phyloP scores from a whole-genome alignment of 768 basidiomycete genomes.

The Leccinum variicolor region DNA sequence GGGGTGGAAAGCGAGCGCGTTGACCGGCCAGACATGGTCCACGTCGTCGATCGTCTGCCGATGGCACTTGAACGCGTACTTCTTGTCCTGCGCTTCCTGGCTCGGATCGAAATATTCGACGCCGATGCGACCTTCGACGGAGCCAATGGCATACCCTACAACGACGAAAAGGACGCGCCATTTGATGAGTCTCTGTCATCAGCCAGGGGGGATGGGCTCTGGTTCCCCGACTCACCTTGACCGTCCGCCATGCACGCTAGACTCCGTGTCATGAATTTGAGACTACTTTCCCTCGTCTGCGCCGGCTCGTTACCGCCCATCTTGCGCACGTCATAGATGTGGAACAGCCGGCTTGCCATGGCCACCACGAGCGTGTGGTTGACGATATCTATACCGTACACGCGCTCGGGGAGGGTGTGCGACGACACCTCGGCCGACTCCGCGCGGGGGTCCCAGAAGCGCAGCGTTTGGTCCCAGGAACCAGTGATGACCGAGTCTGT shows the following conservation, averaged over 20 bases:
- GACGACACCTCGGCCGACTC: conserved; percentile 52
- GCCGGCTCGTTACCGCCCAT: conserved; percentile 57
- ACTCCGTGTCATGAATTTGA: conserved; percentile 93
- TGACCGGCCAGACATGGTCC: conserved; percentile 97
- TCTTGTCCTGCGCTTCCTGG: conserved; percentile 71
- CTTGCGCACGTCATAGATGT: conserved; percentile 83
- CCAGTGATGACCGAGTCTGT: conserved; percentile 76
- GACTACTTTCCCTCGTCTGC: conserved; percentile 84
- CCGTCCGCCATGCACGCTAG: conserved; percentile 92
- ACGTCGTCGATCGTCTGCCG: conserved; percentile 85
- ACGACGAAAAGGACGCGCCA: background rate
- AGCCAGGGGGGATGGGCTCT: background rate
- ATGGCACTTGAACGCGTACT: conserved; percentile 92
- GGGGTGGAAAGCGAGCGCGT: conserved; percentile 92
- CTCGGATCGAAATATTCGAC: conserved; percentile 95
- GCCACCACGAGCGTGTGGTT: conserved; percentile 83
- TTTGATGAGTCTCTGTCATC: background rate
- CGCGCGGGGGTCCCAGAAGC: conserved; percentile 82
- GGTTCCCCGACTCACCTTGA: conserved; percentile 55
- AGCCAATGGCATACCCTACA: conserved; percentile 86
- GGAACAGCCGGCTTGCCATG: conserved; percentile 87
- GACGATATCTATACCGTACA: conserved; percentile 81
- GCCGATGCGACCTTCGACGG: conserved; percentile 93
- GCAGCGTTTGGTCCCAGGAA: conserved; percentile 89
- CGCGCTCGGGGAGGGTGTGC: conserved; percentile 72